phyloP scores from a whole-genome alignment of 768 basidiomycete species.

The Tylopilus balloui region DNA sequence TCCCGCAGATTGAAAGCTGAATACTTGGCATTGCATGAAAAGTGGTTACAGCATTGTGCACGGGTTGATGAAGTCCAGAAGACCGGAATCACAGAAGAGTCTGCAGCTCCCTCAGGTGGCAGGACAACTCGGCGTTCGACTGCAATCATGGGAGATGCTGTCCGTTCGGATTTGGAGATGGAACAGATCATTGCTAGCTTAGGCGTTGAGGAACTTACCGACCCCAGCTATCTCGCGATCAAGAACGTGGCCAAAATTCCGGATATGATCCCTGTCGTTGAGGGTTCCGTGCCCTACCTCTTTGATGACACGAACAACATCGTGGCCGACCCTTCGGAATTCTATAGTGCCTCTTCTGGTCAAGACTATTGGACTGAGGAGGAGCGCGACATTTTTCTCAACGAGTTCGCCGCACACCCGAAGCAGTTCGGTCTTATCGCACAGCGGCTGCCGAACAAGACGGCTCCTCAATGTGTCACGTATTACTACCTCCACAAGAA shows the following conservation, averaged over 20 bases:
- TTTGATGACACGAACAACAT: constrained; percentile 86
- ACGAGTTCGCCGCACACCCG: constrained; percentile 78
- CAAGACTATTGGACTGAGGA: constrained; percentile 84
- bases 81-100: constrained; percentile 34
- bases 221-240: constrained; percentile 82
- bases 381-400: constrained; percentile 74
- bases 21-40: constrained; percentile 63
- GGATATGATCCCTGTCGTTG: constrained; percentile 78
- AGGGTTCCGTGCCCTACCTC: constrained; percentile 53
- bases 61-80: constrained; percentile 53
- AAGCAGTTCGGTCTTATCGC: constrained; percentile 97
- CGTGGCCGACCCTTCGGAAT: constrained; percentile 70
- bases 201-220: constrained; percentile 88
- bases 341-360: constrained; percentile 69
- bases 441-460: constrained; percentile 74
- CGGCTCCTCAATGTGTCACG: constrained; percentile 81
- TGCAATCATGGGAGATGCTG: constrained; percentile 76
- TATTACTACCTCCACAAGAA: constrained; percentile 97
- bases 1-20: constrained; percentile 52
- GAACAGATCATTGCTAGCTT: constrained; percentile 95
- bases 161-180: constrained; percentile 94
- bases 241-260: constrained; percentile 85
- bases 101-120: constrained; percentile 37
- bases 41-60: constrained; percentile 70
- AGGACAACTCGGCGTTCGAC: constrained; percentile 72